These are phyloP conservation scores for Turritis glabra DNA, from an alignment of 345 rosid genomes.

Conservation along the genomic window DNA sequence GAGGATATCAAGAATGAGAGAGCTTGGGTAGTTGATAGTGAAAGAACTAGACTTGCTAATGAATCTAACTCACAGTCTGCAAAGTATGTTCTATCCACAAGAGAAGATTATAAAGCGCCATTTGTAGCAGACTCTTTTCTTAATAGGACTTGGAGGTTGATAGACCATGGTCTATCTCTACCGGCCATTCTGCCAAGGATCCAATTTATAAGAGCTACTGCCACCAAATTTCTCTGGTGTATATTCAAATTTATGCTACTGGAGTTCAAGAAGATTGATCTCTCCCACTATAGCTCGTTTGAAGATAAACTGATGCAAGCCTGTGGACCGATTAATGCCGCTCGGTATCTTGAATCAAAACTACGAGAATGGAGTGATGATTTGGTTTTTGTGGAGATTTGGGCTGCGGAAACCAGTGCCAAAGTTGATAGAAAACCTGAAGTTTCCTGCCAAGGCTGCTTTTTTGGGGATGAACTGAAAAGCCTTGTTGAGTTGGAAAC, in stretches of 20 bases:
- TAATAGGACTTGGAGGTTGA: constrained; percentile 53
- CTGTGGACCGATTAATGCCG: constrained; percentile 66
- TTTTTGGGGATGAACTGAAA: constrained; percentile 68
- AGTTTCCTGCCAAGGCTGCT: constrained; percentile 40
- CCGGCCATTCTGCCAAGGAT: constrained; percentile 46
- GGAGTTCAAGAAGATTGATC: constrained; percentile 50
- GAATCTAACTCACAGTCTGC: constrained; percentile 36
- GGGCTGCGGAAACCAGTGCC: constrained; percentile 37
- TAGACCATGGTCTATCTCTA: constrained; percentile 56
- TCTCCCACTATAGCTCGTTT: constrained; percentile 36
- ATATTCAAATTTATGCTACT: constrained; percentile 52
- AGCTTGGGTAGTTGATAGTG: constrained; percentile 52
- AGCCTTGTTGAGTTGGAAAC: constrained; percentile 59
- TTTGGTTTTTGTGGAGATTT: constrained; percentile 61
- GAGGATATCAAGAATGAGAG: constrained; percentile 52
- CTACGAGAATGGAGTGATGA: constrained; percentile 84
- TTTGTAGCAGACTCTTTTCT: constrained; percentile 53
- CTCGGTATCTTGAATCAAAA: constrained; percentile 59
- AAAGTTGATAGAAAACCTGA: constrained; percentile 14
- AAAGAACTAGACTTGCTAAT: constrained; percentile 14
- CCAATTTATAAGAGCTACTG: constrained; percentile 60
- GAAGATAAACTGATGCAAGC: constrained; percentile 47
- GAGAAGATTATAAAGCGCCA: constrained; percentile 69
- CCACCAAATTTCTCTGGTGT: constrained; percentile 68
- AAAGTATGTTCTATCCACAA: constrained; percentile 49